Conservation (phyloP, 331 rosid species). For the Cydonia oblonga region DNA sequence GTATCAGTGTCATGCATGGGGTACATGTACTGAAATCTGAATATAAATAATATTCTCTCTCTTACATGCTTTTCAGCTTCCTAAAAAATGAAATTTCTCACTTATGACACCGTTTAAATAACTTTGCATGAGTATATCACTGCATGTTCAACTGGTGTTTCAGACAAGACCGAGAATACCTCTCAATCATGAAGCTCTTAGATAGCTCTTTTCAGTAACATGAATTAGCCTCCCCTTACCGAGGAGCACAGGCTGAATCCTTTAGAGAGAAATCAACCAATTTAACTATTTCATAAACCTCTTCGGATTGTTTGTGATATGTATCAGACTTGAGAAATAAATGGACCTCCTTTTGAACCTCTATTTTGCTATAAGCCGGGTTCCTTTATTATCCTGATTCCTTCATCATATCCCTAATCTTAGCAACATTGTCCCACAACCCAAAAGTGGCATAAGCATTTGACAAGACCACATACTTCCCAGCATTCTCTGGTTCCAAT, state of each 20-base stretch:
- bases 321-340: constrained; percentile 45
- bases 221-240: constrained; percentile 17
- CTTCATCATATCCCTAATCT: constrained; percentile 47
- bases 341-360: constrained; percentile 38
- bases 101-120: not conserved
- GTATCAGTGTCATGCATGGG: not conserved
- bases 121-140: not conserved
- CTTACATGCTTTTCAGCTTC: not conserved
- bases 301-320: constrained; percentile 38
- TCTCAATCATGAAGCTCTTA: not conserved
- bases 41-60: not conserved
- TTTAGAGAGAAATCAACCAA: constrained; percentile 36
- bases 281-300: constrained; percentile 37
- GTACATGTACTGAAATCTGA: not conserved
- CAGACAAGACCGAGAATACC: not conserved
- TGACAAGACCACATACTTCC: constrained; percentile 55
- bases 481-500: constrained; percentile 40
- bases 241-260: constrained; percentile 45
- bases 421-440: constrained; percentile 53
- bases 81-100: not conserved
- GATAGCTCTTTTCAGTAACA: not conserved
- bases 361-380: constrained; percentile 69
- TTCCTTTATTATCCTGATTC: constrained; percentile 48
- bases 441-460: constrained; percentile 62
- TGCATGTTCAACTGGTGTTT: not conserved